Evolutionary conservation across 441 rosid genomes (phyloP), one percentile per base, ranked within the genome.

Genomic region (Euphorbia schlechtendalii): DNA sequence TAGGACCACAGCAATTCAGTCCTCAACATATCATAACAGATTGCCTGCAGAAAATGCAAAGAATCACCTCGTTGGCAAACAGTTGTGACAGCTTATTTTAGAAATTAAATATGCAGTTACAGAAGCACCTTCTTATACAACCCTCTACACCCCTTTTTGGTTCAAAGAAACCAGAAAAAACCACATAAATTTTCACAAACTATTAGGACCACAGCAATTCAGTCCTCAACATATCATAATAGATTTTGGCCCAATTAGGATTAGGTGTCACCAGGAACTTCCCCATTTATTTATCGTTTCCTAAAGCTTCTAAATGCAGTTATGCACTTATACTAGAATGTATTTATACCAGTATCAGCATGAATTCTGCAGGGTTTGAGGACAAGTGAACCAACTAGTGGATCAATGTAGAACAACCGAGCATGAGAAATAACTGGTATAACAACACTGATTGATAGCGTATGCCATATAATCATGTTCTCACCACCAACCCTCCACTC

Each of bases 31-130:
- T 40, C 45, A 40, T 40, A 40, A 5, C 9, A 40, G 45, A 68
- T 71, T 80, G 72, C 90, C 98, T 95, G 91, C 76, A 79, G 7
- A 79, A 56, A 61, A 69, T 65, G 54, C 40, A 61, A 25, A 64
- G 38, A 64, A 74, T 73, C 59, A 34, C 36, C 7, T 60, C 40
- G 25, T 38, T 40, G 9, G 30, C 14, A 38, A 60, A 25, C n/a
- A 58, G 6, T 8, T 15, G 38, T 1, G 51, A 59, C n/a, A 17
- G 41, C 30, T 41, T 9, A 22, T 46, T 46, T 8, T 56, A 56
- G 38, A 61, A 34, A 18, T 0, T 8, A 51, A 40, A 49, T 30
- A 63, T 0, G 32, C 12, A 56, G 17, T 2, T 0, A 59, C 38
- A 58, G 25, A 7, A 15, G 53, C 41, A 22, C 36, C 14, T 34